Conservation (phyloP, 2,329 filamentous ascomycete species). For the Ascocoryne sarcoides region DNA sequence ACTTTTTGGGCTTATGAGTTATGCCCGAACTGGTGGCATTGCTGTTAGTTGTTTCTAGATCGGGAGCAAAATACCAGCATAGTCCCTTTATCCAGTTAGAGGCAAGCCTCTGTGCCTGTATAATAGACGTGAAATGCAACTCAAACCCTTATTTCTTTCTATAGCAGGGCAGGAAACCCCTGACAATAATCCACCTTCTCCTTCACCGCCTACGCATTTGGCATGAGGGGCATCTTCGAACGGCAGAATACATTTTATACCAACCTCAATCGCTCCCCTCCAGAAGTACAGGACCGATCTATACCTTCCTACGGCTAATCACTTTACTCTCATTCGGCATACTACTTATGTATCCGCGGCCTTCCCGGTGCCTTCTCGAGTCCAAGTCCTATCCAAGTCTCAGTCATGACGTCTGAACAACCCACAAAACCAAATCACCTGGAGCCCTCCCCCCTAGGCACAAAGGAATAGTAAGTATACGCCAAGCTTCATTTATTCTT, state of each 20-base stretch:
- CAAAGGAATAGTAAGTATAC: constrained; percentile 84
- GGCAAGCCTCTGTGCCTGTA: constrained; percentile 2
- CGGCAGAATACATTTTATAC: constrained; percentile 3
- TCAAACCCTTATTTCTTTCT: no score
- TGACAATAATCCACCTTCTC: no score
- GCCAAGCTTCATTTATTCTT: no score
- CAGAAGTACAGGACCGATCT: no score
- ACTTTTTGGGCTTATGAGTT: constrained; percentile 17
- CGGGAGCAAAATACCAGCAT: constrained; percentile 28
- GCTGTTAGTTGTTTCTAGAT: constrained; percentile 26
- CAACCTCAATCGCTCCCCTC: no score
- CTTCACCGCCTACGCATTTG: constrained; percentile 9
- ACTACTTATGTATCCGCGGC: no score
- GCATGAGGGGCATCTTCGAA: constrained; percentile 7
- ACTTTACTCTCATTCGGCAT: constrained; percentile 12
- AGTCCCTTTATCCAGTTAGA: constrained; percentile 11
- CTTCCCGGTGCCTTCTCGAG: no score
- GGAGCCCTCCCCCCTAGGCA: constrained; percentile 69
- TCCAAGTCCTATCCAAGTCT: no score
- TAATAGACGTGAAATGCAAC: constrained; percentile 7
- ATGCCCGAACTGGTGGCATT: constrained; percentile 19
- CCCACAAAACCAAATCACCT: constrained; percentile 52
- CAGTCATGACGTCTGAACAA: no score
- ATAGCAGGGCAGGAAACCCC: no score
- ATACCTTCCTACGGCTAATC: background rate